phyloP scores from a whole-genome alignment of 495 filamentous ascomycete species.

The Acidomyces sp. region DNA sequence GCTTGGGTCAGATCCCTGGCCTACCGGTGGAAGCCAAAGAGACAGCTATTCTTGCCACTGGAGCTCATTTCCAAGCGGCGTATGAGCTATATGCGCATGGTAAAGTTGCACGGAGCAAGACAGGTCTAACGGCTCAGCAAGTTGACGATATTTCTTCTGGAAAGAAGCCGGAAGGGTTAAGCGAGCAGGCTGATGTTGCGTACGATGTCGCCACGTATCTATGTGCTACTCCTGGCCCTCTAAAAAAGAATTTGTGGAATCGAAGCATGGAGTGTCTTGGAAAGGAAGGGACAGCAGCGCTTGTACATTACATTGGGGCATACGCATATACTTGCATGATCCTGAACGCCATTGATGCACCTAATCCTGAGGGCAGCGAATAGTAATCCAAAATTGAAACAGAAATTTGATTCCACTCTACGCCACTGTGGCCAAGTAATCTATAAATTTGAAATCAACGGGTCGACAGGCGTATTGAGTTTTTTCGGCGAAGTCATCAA shows the following conservation, averaged over 20 bases:
- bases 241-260: slow-evolving; percentile 11
- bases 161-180: slow-evolving; percentile 10
- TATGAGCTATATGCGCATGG: slow-evolving; percentile 21
- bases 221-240: slow-evolving; percentile 1
- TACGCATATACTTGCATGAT: slow-evolving; percentile 16
- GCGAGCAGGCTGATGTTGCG: slow-evolving; percentile 7
- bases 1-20: background rate
- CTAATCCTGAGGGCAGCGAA: slow-evolving; percentile 4
- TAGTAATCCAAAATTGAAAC: no score
- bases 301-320: slow-evolving; percentile 13
- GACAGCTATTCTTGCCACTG: slow-evolving; percentile 14
- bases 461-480: no score
- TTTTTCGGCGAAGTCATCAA: no score
- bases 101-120: slow-evolving; percentile 2
- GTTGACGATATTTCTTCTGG: slow-evolving; percentile 1
- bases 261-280: slow-evolving; percentile 6
- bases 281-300: slow-evolving; percentile 9
- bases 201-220: slow-evolving; percentile 15
- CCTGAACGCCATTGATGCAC: slow-evolving; percentile 14
- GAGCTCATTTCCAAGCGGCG: slow-evolving; percentile 11
- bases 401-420: no score
- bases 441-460: no score
- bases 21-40: slow-evolving; percentile 13
- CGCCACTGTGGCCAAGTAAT: no score
- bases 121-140: background rate